Evolutionary conservation across 768 basidiomycete species (phyloP).

Genomic region (Floccularia luteovirens): DNA sequence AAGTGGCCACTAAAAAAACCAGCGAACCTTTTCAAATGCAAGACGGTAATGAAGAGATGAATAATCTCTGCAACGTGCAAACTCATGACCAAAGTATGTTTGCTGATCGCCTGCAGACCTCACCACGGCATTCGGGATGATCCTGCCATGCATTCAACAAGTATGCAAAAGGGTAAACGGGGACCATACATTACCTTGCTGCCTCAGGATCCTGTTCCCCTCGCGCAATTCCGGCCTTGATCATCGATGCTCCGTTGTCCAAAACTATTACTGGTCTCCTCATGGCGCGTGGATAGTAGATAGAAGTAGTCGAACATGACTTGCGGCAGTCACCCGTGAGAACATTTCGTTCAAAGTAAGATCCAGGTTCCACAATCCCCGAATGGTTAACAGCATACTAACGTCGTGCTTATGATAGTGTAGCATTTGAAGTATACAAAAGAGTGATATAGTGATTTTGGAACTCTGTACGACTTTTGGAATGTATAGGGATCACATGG

Average conservation of each 20-base stretch:
- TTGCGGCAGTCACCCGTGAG: too few species aligned
- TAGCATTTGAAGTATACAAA: too few species aligned
- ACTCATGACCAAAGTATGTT: conserved; percentile 83
- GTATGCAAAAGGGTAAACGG: conserved; percentile 3
- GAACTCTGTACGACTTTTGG: too few species aligned
- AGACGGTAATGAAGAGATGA: conserved; percentile 77
- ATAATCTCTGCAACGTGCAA: conserved; percentile 69
- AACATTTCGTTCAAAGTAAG: too few species aligned
- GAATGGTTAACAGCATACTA: too few species aligned
- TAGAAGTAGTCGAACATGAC: background rate
- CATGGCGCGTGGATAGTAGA: background rate
- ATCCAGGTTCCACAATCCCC: too few species aligned
- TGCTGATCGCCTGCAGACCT: conserved; percentile 79
- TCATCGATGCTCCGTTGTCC: conserved; percentile 82
- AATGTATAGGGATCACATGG: too few species aligned
- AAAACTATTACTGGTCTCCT: conserved; percentile 45
- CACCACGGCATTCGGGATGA: conserved; percentile 76
- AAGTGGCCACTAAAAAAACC: background rate
- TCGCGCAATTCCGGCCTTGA: conserved; percentile 63
- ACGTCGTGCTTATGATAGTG: too few species aligned
- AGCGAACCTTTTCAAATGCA: conserved; percentile 78
- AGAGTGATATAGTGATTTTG: too few species aligned
- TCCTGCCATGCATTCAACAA: conserved; percentile 27
- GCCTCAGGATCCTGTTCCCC: conserved; percentile 16
- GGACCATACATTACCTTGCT: conserved; percentile 21